phyloP scores from a whole-genome alignment of 768 basidiomycete species.

The Pisolithus marmoratus region DNA sequence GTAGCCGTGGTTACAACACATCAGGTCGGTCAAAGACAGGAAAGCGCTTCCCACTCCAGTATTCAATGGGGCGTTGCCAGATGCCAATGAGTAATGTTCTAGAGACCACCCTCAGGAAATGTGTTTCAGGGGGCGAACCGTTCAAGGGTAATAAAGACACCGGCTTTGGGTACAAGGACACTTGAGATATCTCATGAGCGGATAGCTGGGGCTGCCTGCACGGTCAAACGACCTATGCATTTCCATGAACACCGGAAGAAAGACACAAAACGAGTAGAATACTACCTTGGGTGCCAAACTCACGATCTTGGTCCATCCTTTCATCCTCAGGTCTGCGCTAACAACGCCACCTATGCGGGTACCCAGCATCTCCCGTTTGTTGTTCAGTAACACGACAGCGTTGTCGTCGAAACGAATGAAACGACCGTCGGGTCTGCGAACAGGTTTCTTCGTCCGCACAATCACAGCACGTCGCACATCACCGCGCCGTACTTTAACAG shows the following conservation, averaged over 20 bases:
- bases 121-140: no score
- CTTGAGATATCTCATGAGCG: not conserved
- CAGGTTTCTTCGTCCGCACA: constrained; percentile 85
- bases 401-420: constrained; percentile 93
- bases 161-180: not conserved
- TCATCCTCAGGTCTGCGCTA: constrained; percentile 82
- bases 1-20: no score
- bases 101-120: no score
- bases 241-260: not conserved
- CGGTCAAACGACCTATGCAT: not conserved
- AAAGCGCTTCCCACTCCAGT: no score
- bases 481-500: constrained; percentile 86
- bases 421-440: constrained; percentile 83
- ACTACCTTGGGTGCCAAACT: constrained; percentile 85
- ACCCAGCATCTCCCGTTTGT: constrained; percentile 93
- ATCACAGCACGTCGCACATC: constrained; percentile 96
- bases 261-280: not conserved
- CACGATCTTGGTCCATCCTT: constrained; percentile 93
- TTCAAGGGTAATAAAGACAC: no score
- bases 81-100: no score
- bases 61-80: no score
- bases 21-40: no score
- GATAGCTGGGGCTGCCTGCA: not conserved
- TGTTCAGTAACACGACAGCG: constrained; percentile 88
- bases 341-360: constrained; percentile 94